A percentile compares a stretch with the other conserved stretches of the same genome.
Evolutionary conservation across 768 basidiomycete genomes (phyloP).

Genomic region (Tubosaeta sp.): DNA sequence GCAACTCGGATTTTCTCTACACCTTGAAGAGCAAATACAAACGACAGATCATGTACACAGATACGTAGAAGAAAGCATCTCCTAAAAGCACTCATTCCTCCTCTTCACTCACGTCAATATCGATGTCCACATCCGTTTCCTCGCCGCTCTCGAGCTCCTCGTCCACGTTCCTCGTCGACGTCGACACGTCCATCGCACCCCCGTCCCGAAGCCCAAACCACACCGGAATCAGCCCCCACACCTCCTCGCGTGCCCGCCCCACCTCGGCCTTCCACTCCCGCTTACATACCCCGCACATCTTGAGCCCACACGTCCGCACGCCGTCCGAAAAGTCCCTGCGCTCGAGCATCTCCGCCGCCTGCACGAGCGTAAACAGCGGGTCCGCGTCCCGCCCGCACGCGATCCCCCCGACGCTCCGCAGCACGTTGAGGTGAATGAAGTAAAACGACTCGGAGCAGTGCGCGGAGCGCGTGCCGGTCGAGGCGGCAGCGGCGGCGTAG

Average conservation of each 20-base stretch:
- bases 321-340: constrained; percentile 70
- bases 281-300: constrained; percentile 51
- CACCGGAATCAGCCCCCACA: constrained; percentile 55
- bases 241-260: constrained; percentile 49
- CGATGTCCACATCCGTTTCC: constrained; percentile 12
- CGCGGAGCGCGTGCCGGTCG: constrained; percentile 8
- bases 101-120: constrained; percentile 10
- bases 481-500: constrained; percentile 29
- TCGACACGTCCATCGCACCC: constrained; percentile 1
- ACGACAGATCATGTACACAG: neutral
- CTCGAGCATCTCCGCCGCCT: constrained; percentile 68
- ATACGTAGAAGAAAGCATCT: constrained; percentile 13
- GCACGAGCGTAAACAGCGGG: constrained; percentile 62
- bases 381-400: constrained; percentile 71
- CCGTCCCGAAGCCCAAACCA: constrained; percentile 54
- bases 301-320: constrained; percentile 46
- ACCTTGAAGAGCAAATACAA: constrained; percentile 10
- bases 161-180: neutral
- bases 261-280: constrained; percentile 41
- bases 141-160: constrained; percentile 4
- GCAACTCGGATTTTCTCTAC: neutral
- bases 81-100: constrained; percentile 13
- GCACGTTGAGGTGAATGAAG: constrained; percentile 68
- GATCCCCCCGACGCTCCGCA: constrained; percentile 68
- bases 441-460: constrained; percentile 67